These are phyloP conservation scores for Rhodotorula paludigena DNA, from an alignment of 768 basidiomycete species.

Conservation along the genomic window DNA sequence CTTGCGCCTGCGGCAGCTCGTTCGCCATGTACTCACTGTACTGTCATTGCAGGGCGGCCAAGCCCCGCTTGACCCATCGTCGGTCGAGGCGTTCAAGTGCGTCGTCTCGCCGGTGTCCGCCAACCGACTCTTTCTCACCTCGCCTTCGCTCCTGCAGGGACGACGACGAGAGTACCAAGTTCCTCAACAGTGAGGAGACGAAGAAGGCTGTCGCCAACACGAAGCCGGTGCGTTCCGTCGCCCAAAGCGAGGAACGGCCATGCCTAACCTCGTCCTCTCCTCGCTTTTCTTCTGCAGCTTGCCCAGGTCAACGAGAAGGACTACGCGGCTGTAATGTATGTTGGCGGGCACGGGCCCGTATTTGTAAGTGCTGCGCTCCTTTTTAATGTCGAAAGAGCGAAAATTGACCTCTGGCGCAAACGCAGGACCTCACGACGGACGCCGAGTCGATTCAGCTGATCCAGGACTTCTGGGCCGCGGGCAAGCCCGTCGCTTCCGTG, in stretches of 20 bases:
- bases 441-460: constrained; percentile 3
- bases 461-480: constrained; percentile 53
- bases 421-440: constrained; percentile 12
- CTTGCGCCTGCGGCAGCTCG: neutral
- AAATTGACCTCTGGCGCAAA: constrained; percentile 49
- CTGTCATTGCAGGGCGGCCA: constrained; percentile 56
- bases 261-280: neutral
- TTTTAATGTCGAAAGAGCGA: constrained; percentile 49
- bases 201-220: constrained; percentile 57
- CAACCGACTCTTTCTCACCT: neutral
- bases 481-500: constrained; percentile 65
- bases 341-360: constrained; percentile 67
- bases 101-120: neutral
- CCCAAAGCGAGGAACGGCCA: too few species aligned
- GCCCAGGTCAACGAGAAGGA: constrained; percentile 58
- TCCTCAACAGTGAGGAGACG: constrained; percentile 48
- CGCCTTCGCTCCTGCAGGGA: constrained; percentile 46
- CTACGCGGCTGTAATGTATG: constrained; percentile 71
- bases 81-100: constrained; percentile 52
- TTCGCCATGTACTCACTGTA: neutral
- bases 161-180: constrained; percentile 52
- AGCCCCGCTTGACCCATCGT: constrained; percentile 62
- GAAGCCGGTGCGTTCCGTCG: constrained; percentile 50
- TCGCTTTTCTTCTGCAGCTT: constrained; percentile 47
- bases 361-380: constrained; percentile 50